Conservation (phyloP, 2,329 filamentous ascomycete genomes). For the Beauveria bassiana region DNA sequence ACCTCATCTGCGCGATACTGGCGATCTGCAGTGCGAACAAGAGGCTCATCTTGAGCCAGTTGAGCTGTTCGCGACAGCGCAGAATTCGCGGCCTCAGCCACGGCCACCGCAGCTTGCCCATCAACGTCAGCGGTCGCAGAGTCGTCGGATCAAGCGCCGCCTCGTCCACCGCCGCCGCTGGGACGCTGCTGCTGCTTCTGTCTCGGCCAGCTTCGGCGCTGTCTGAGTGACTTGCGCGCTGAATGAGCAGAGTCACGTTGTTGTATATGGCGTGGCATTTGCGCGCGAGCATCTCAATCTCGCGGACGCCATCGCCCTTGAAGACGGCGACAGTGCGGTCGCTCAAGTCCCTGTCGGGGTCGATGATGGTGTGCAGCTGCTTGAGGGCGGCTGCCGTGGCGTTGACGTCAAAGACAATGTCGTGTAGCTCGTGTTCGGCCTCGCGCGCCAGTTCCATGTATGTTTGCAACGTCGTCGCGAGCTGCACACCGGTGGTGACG, state of each 20-base stretch:
- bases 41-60: constrained; percentile 5
- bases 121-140: background rate
- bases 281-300: background rate
- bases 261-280: constrained; percentile 1
- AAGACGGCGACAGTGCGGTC: constrained; percentile 6
- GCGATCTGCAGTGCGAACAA: background rate
- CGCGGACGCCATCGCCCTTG: constrained; percentile 5
- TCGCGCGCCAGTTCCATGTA: constrained; percentile 6
- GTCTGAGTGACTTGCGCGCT: background rate
- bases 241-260: background rate
- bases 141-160: background rate
- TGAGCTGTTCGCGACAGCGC: background rate
- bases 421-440: constrained; percentile 2
- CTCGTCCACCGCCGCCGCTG: background rate
- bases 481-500: background rate
- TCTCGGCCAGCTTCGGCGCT: background rate
- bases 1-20: background rate
- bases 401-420: constrained; percentile 7
- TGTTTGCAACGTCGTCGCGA: constrained; percentile 5
- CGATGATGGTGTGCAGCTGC: constrained; percentile 5
- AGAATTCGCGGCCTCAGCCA: constrained; percentile 1
- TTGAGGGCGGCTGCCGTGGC: background rate
- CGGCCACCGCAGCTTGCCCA: background rate
- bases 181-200: background rate
- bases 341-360: background rate